Evolutionary conservation across 148 eudicot genomes (phyloP).

Genomic region (Simmondsia chinensis): DNA sequence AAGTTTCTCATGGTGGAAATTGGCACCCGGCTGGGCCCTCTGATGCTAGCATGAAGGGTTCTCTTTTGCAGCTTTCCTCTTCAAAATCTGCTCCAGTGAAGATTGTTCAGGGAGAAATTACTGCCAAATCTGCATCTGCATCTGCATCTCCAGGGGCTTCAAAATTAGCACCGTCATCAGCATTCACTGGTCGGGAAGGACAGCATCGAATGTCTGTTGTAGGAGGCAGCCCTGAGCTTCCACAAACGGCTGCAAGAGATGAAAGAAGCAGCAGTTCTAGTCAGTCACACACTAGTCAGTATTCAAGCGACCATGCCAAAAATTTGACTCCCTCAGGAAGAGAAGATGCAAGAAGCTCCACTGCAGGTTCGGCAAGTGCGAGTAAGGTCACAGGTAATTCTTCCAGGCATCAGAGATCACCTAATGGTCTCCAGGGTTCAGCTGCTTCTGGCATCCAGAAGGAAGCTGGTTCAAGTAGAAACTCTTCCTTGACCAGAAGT

Average conservation of each 20-base stretch:
- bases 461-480: constrained; percentile 29
- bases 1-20: constrained; percentile 37
- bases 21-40: constrained; percentile 32
- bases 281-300: constrained; percentile 66
- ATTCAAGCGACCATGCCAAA: constrained; percentile 52
- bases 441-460: constrained; percentile 27
- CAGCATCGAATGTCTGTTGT: constrained; percentile 11
- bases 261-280: constrained; percentile 71
- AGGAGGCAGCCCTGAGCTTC: constrained; percentile 39
- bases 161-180: constrained; percentile 24
- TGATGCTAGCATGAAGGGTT: constrained; percentile 32
- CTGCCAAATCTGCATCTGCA: constrained; percentile 26
- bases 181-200: constrained; percentile 25
- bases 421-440: constrained; percentile 23
- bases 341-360: constrained; percentile 51
- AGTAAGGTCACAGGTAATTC: constrained; percentile 27
- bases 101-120: constrained; percentile 35
- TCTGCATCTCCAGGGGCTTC: constrained; percentile 28
- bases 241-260: constrained; percentile 36
- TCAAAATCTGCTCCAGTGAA: constrained; percentile 35
- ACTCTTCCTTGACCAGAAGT: constrained; percentile 16
- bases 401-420: constrained; percentile 30
- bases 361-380: constrained; percentile 33
- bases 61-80: constrained; percentile 28
- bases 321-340: constrained; percentile 27